Conservation (phyloP, 2,329 filamentous ascomycete genomes). For the Cladosporium colombiae region DNA sequence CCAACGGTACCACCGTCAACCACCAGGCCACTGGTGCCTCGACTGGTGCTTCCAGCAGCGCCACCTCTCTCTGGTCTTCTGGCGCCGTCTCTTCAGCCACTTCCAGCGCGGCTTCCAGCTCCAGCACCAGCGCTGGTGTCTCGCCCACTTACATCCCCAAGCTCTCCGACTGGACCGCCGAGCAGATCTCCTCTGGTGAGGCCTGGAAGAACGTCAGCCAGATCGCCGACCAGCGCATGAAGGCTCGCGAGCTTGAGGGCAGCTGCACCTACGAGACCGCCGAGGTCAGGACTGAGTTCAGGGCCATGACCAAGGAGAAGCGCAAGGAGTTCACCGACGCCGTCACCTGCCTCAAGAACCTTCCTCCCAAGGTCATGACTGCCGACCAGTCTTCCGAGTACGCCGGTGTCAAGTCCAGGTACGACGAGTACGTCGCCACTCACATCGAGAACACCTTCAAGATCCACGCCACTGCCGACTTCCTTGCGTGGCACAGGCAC, state of each 20-base stretch:
- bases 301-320: conserved; percentile 28
- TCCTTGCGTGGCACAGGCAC: conserved; percentile 46
- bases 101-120: conserved; percentile 1
- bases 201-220: conserved; percentile 34
- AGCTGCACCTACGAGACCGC: conserved; percentile 36
- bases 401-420: conserved; percentile 34
- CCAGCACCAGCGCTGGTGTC: conserved; percentile 15
- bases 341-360: conserved; percentile 33
- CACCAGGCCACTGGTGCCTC: conserved; percentile 15
- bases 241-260: conserved; percentile 29
- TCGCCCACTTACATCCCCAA: conserved; percentile 19
- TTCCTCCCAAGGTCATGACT: conserved; percentile 33
- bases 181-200: conserved; percentile 32
- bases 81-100: not conserved
- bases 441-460: conserved; percentile 38
- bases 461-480: conserved; percentile 37
- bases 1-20: conserved; percentile 15
- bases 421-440: conserved; percentile 37
- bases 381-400: conserved; percentile 28
- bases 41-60: not conserved
- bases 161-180: conserved; percentile 28
- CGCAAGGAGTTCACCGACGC: conserved; percentile 37
- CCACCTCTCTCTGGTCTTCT: not conserved
- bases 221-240: conserved; percentile 33
- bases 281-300: conserved; percentile 33